Evolutionary conservation across 306 rosid species (phyloP), one percentile per base, ranked within the genome.

Genomic region (Cucumis cinereus): DNA sequence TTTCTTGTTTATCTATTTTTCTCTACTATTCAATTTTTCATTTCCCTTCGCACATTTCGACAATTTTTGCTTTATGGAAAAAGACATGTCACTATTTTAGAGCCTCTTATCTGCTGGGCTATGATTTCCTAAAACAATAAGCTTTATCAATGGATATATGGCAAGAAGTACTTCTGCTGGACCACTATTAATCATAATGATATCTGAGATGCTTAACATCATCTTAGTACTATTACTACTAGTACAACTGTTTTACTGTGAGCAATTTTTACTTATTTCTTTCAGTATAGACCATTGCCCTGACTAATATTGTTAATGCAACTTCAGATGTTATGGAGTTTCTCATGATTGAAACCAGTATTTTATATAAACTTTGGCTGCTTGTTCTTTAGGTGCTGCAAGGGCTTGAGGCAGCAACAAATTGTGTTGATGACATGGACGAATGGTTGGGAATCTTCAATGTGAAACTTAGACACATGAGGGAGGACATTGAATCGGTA

Each of bases 401-500:
- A 13, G 99, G 99, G 75, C 89, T 94, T 56, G 97, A 94, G 66
- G 85, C 90, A 53, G 97, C 93, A 66, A 64, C 96, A 54, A 83
- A 75, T 84, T 89, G 99, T 83, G 92, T 90, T 60, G 99, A 94
- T 62, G 99, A 94, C 83, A 84, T 94, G 93, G 96, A 87, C 45
- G 96, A 94, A 84, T 94, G 99, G 97, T 82, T 94, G 82, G 86
- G 91, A 89, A 94, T 94, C 80, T 94, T 94, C 79, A 94, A 94
- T 76, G 89, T 94, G 80, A 94, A 94, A 83, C 91, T 94, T 64
- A 85, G 97, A 78, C 99, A 94, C 92, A 94, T 94, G 99, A 91
- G 99, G 79, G 99, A 94, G 85, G 99, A 94, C 88, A 92, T 94
- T 62, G 96, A 92, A 79, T 94, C 97, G 77, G 99, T 94, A 89